Evolutionary conservation across 768 basidiomycete genomes (phyloP), one percentile per base, ranked within the genome.

Genomic region (Leccinum olivaceopallidum): DNA sequence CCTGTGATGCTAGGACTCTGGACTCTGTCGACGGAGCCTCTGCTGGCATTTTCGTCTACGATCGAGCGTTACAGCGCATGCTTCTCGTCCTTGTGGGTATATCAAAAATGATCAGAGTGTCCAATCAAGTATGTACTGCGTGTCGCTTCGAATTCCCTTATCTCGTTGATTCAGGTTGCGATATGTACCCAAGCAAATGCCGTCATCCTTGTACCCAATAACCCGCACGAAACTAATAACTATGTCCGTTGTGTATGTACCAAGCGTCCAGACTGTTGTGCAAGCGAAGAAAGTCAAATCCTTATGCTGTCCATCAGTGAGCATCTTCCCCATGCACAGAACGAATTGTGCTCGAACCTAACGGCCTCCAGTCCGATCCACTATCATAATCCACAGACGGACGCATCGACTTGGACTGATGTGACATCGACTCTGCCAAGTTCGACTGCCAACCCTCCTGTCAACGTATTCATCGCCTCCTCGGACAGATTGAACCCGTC

Each of bases 1-100:
- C 86, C 87, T 10, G 80, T 86, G 5, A 66, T 89, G 13, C 67
- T 80, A 2, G 90, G 90, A 0, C 64, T 90, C 10, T 81, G 75
- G 63, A 68, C 76, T 4, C 61, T 90, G 57, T 80, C 81, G 18
- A 77, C 70, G 52, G 90, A 92, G 63, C 85, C 86, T 3, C 63
- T 81, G n/a, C 77, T 83, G 78, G 73, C 80, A 8, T 80, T 89
- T 55, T 66, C 81, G 5, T 84, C 82, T 2, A 78, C 80, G 20
- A 75, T 77, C 5, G 74, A 73, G 32, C 79, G 87, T 20, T 86
- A 84, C 63, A 72, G 76, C 56, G 82, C 83, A 28, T 81, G 81
- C 13, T 85, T 85, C 65, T 65, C 67, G 12, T 63, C 72, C 22
- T 80, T 76, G 5, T 77, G 79, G 63, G 67, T 84, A 6, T 88